phyloP scores from a whole-genome alignment of 148 eudicot genomes.

The Camellia granthamiana region DNA sequence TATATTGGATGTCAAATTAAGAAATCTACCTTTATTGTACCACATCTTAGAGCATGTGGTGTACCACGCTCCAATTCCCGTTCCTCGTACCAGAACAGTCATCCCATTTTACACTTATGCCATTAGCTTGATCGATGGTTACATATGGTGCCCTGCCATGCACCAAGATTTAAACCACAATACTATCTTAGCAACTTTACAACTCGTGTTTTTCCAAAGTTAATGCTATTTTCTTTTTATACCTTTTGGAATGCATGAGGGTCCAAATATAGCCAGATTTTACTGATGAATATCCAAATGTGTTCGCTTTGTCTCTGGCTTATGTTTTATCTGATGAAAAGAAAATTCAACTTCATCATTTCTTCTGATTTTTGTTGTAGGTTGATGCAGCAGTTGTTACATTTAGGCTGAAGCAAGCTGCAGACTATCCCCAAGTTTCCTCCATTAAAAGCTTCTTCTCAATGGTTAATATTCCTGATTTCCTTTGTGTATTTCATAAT shows the following conservation, averaged over 20 bases:
- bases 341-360: neutral
- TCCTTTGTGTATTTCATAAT: neutral
- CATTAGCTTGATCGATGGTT: neutral
- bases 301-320: neutral
- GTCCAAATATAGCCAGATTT: neutral
- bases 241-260: neutral
- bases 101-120: neutral
- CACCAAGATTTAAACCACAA: neutral
- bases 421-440: constrained; percentile 72
- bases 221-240: neutral
- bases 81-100: too few species aligned
- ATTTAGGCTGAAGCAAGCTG: constrained; percentile 67
- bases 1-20: too few species aligned
- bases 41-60: too few species aligned
- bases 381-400: constrained; percentile 93
- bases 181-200: neutral
- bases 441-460: constrained; percentile 85
- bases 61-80: too few species aligned
- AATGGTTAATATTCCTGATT: constrained; percentile 41
- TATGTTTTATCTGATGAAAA: neutral
- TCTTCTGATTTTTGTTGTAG: constrained; percentile 27
- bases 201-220: neutral
- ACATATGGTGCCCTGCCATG: neutral
- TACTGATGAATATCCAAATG: neutral
- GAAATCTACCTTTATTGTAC: too few species aligned